Base-by-base conservation (phyloP, 495 filamentous ascomycete genomes). In the Neurospora sp. region DNA sequence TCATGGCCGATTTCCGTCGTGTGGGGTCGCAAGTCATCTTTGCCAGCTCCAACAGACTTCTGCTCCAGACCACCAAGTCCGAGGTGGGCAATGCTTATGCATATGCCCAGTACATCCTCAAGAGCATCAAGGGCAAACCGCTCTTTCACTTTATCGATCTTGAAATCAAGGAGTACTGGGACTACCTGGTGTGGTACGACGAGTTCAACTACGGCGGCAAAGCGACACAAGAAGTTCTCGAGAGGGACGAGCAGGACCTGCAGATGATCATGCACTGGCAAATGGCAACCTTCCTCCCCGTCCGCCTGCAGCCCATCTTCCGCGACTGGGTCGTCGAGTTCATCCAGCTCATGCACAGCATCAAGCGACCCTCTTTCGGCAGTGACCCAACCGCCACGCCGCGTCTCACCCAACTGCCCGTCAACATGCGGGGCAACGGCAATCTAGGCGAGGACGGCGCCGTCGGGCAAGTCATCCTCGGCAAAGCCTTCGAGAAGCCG, bases 141-240 rank as follows among this genome's bases (percentile, higher is more conserved):
- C 87, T 97, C 0, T 99, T 99, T 85, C 92, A 97, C 80, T 99
- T 99, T 82, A 90, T 99, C 70, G 96, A 99, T 76, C 87, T 99
- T 11, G 93, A 98, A 76, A 97, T 99, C 80, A 97, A 95, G 77
- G 96, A 99, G 80, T 99, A 98, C 80, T 99, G 96, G 96, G 96
- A 99, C 79, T 98, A 98, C 81, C 90, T 99, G 0, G 90, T 97
- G n/a, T 99, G 96, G 96, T 98, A 98, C 75, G 96, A 99, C 80
- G 94, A 97, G 82, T 96, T 94, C 84, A 99, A 99, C 82, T 97
- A 98, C 80, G 96, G 96, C 71, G 96, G 96, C 72, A 97, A 96
- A 78, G 96, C 93, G 4, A 96, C 92, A 78, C 87, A 89, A 39
- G 88, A 96, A 76, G 93, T 98, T 12, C 86, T 91, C 38, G 96